Conservation (phyloP, 768 basidiomycete species). For the Lactifluus hygrophoroides region DNA sequence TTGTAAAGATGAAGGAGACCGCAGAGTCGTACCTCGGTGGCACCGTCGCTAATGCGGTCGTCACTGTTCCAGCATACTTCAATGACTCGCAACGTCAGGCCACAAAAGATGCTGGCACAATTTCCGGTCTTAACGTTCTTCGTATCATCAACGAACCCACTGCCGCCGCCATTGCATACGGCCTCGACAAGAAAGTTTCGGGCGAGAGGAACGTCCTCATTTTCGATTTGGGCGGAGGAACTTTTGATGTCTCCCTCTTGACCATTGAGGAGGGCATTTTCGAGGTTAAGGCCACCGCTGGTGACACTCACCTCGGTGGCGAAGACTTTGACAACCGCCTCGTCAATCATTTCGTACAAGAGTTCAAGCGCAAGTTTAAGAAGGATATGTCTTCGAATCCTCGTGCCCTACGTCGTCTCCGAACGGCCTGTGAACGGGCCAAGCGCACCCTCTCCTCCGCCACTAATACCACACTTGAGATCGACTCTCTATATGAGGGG, state of each 20-base stretch:
- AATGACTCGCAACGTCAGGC: slow-evolving; percentile 99
- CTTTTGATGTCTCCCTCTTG: slow-evolving; percentile 94
- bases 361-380: slow-evolving; percentile 98
- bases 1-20: slow-evolving; percentile 97
- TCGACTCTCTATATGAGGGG: slow-evolving; percentile 96
- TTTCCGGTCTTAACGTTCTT: slow-evolving; percentile 90
- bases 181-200: slow-evolving; percentile 88
- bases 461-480: slow-evolving; percentile 93
- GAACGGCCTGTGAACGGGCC: slow-evolving; percentile 96
- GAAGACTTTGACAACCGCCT: slow-evolving; percentile 98
- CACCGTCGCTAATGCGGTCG: slow-evolving; percentile 81
- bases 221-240: slow-evolving; percentile 98
- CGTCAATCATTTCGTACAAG: slow-evolving; percentile 92
- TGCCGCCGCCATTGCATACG: slow-evolving; percentile 96
- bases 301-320: slow-evolving; percentile 97
- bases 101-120: slow-evolving; percentile 95
- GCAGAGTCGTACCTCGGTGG: slow-evolving; percentile 93
- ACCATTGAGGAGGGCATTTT: slow-evolving; percentile 98
- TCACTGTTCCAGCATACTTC: slow-evolving; percentile 97
- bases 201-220: slow-evolving; percentile 95
- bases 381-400: slow-evolving; percentile 89
- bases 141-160: slow-evolving; percentile 99
- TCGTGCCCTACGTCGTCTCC: slow-evolving; percentile 93
- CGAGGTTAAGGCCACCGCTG: slow-evolving; percentile 96
- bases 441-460: slow-evolving; percentile 98